Percentiles rank a stretch among this genome's conserved stretches.
These are phyloP conservation scores for Aspergillus texensis DNA, from an alignment of 2,329 filamentous ascomycete genomes.

Conservation along the genomic window DNA sequence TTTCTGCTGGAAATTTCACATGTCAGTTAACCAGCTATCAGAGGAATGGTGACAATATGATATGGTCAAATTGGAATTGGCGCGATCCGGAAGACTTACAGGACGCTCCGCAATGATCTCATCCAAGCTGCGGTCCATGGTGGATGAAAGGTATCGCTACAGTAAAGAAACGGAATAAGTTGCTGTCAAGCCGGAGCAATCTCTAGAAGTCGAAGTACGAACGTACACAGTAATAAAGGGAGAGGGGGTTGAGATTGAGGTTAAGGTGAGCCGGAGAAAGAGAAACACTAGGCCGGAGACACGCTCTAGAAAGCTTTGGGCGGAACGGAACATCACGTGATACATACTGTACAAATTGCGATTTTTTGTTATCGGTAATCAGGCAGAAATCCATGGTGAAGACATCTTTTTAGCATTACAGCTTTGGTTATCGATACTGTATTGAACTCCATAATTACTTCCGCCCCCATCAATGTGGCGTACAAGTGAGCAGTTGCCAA, in stretches of 20 bases:
- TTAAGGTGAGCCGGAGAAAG: not conserved
- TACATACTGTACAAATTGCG: not conserved
- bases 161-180: not conserved
- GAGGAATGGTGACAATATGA: not conserved
- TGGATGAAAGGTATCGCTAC: slow-evolving; percentile 17
- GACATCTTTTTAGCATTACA: not conserved
- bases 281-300: not conserved
- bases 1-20: slow-evolving; percentile 20
- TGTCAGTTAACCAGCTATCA: slow-evolving; percentile 18
- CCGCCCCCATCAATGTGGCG: not conserved
- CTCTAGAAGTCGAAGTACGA: not conserved
- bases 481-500: slow-evolving; percentile 6
- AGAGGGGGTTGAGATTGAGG: not conserved
- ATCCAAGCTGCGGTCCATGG: slow-evolving; percentile 67
- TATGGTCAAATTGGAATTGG: not conserved
- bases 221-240: not conserved
- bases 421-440: not conserved
- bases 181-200: not conserved
- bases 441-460: not conserved
- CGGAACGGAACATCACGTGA: slow-evolving; percentile 5
- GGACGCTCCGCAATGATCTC: slow-evolving; percentile 66
- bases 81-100: slow-evolving; percentile 42
- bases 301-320: not conserved
- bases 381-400: not conserved
- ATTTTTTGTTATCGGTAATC: too few species aligned